Base-by-base conservation (phyloP, 2,329 filamentous ascomycete species). In the Penicillium sp. region DNA sequence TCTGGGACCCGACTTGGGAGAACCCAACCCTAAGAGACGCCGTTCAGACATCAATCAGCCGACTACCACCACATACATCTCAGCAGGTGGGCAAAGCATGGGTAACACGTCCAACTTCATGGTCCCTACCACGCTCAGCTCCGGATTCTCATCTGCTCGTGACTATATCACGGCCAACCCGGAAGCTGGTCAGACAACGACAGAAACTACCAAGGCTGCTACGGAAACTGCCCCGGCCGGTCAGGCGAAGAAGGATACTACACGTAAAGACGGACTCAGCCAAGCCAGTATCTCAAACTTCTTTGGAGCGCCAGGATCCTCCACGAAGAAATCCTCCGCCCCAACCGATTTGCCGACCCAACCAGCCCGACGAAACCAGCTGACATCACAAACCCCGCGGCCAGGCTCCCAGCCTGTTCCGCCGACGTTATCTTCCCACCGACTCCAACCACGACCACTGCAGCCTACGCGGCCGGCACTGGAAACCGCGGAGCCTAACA, bases 131-230 rank as follows among this genome's bases (percentile, higher is more conserved):
- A 73, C 70, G 7, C 56, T 74, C 27, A 73, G 84, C 9, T 76
- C 82, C 0, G 86, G 84, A 0, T 90, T 90, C 61, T 84, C 84
- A n/a, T 84, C 84, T 10, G 85, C 86, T 2, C 80, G 81, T 10
- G 76, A 81, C 21, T 85, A 87, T 62, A 81, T 77, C 27, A 72
- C 73, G 51, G 71, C 67, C 1, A 70, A 68, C 16, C 63, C 70
- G 4, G 71, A 73, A 52, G 70, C 64, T 1, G 70, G 68, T 13
- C 63, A 70, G 5, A 61, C 64, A 29, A 48, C 45, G 6, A 49
- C 57, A 44, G 56, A 56, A 37, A 61, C 57, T 53, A 59, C 56
- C 47, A 75, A 73, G 56, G 60, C 67, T 48, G 26, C 46, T 4
- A 33, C 48, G 8, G 47, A 52, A 35, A 19, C 50, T 5, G 33